A percentile compares a stretch with the other conserved stretches of the same genome.
These are phyloP conservation scores for Diaporthe helianthi DNA, from an alignment of 2,329 filamentous ascomycete species.

Conservation along the genomic window DNA sequence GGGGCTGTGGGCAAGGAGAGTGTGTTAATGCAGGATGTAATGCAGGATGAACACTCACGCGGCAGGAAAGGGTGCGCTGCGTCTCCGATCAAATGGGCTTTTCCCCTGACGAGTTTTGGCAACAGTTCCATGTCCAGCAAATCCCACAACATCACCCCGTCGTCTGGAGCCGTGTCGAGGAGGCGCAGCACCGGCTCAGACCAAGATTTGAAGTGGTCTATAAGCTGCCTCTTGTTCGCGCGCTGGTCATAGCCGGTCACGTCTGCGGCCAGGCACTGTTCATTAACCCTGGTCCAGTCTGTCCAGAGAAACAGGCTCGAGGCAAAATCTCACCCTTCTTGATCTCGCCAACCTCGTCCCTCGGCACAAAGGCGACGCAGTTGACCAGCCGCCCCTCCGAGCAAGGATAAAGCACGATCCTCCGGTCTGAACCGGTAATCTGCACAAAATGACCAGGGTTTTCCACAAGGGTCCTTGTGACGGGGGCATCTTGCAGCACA, in stretches of 20 bases:
- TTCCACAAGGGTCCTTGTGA: slow-evolving; percentile 18
- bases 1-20: background rate
- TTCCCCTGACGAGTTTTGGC: slow-evolving; percentile 36
- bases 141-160: slow-evolving; percentile 29
- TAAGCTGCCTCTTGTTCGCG: slow-evolving; percentile 28
- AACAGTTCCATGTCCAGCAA: slow-evolving; percentile 32
- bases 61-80: slow-evolving; percentile 40
- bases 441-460: slow-evolving; percentile 24
- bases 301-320: too few species aligned
- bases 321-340: slow-evolving; percentile 8
- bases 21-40: background rate
- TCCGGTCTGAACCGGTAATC: background rate
- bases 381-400: slow-evolving; percentile 26
- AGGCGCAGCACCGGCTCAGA: slow-evolving; percentile 4
- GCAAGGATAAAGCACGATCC: slow-evolving; percentile 28
- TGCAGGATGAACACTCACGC: slow-evolving; percentile 28
- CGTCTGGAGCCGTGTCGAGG: slow-evolving; percentile 25
- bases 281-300: background rate
- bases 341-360: slow-evolving; percentile 30
- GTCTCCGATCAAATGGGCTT: slow-evolving; percentile 38
- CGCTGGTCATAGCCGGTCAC: slow-evolving; percentile 31
- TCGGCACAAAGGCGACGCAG: slow-evolving; percentile 18
- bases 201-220: slow-evolving; percentile 20
- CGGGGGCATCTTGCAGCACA: slow-evolving; percentile 7
- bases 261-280: background rate